These are phyloP conservation scores for Agapanthus africanus DNA, from an alignment of 106 monocot genomes.

Conservation along the genomic window DNA sequence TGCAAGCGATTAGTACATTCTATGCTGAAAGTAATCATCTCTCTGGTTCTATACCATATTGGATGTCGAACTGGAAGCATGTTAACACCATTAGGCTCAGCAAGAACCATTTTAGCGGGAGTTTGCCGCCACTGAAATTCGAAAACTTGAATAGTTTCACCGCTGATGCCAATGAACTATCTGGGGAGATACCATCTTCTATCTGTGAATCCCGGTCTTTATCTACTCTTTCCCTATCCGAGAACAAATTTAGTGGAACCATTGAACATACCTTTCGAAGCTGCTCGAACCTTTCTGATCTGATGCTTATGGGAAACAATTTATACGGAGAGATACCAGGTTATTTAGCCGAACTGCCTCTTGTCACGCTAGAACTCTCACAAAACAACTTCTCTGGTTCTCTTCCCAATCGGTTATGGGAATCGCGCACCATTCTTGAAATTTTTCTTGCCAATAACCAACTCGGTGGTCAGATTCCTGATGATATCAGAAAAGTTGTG, in stretches of 20 bases:
- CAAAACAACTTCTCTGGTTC: slow-evolving; percentile 76
- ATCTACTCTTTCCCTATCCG: slow-evolving; percentile 46
- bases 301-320: slow-evolving; percentile 52
- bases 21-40: slow-evolving; percentile 71
- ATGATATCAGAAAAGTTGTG: slow-evolving; percentile 25
- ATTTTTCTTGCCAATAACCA: slow-evolving; percentile 50
- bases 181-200: slow-evolving; percentile 63
- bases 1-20: slow-evolving; percentile 52
- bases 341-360: slow-evolving; percentile 69
- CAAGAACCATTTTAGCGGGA: slow-evolving; percentile 66
- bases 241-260: slow-evolving; percentile 60
- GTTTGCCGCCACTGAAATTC: slow-evolving; percentile 49
- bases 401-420: slow-evolving; percentile 50
- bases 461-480: slow-evolving; percentile 57
- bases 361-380: slow-evolving; percentile 70
- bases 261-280: slow-evolving; percentile 50
- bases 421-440: slow-evolving; percentile 58
- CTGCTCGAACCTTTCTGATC: slow-evolving; percentile 61
- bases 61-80: slow-evolving; percentile 69
- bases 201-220: slow-evolving; percentile 59
- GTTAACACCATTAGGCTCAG: slow-evolving; percentile 38
- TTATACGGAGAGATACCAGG: slow-evolving; percentile 62
- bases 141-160: slow-evolving; percentile 46
- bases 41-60: slow-evolving; percentile 55
- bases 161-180: slow-evolving; percentile 74